Conservation (phyloP, 495 filamentous ascomycete species). For the Talaromyces ruber region DNA sequence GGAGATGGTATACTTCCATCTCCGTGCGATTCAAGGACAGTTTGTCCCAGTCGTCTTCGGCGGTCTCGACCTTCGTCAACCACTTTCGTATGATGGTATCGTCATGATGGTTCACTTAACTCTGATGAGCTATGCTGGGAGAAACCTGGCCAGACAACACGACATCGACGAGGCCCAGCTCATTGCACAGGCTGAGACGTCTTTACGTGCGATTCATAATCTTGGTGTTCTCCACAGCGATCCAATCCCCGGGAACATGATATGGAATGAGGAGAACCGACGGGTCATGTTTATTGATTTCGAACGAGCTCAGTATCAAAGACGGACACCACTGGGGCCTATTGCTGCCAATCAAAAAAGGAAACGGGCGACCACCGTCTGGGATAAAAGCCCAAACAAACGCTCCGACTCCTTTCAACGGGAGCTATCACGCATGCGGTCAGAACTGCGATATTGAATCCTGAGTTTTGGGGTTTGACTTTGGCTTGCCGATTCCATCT, state of each 20-base stretch:
- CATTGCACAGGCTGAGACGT: slow-evolving; percentile 8
- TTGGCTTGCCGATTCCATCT: too few species aligned
- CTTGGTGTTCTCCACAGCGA: slow-evolving; percentile 14
- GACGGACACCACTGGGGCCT: slow-evolving; percentile 10
- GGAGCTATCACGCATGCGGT: slow-evolving; percentile 6
- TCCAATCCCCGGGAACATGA: slow-evolving; percentile 13
- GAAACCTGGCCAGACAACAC: slow-evolving; percentile 5
- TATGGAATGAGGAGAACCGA: slow-evolving; percentile 13
- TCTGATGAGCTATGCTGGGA: slow-evolving; percentile 26
- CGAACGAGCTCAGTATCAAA: slow-evolving; percentile 12
- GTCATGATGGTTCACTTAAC: slow-evolving; percentile 22
- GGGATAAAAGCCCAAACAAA: slow-evolving; percentile 7
- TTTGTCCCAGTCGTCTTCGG: slow-evolving; percentile 27
- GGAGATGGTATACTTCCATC: slow-evolving; percentile 24
- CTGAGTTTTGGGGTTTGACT: background rate
- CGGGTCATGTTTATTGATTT: slow-evolving; percentile 19
- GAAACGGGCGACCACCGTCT: background rate
- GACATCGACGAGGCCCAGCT: slow-evolving; percentile 1
- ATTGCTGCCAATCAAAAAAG: slow-evolving; percentile 9
- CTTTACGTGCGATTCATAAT: slow-evolving; percentile 12
- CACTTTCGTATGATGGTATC: slow-evolving; percentile 28
- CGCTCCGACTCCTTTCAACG: slow-evolving; percentile 6
- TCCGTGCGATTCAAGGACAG: slow-evolving; percentile 23
- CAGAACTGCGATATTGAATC: slow-evolving; percentile 6
- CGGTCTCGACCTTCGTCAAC: slow-evolving; percentile 19